Conservation (phyloP, 1,284 basidiomycete genomes). For the Ceratobasidium sp. region DNA sequence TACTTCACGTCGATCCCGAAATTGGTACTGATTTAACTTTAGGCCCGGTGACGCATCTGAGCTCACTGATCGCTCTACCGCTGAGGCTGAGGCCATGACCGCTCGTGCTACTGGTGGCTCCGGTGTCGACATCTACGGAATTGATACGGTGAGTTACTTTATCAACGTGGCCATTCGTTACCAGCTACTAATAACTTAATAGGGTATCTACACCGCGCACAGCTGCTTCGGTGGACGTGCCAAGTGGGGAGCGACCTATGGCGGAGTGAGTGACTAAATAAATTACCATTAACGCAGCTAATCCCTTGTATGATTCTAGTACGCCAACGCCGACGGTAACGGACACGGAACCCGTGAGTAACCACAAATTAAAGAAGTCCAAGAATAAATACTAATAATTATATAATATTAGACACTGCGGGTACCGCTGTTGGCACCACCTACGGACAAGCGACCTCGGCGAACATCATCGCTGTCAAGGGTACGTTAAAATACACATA, state of each 20-base stretch:
- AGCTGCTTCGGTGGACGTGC: conserved; percentile 71
- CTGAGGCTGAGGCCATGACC: neutral
- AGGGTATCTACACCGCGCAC: conserved; percentile 69
- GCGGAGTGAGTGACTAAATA: conserved; percentile 48
- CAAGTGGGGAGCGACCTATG: conserved; percentile 66
- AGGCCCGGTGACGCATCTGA: conserved; percentile 20
- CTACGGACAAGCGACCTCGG: conserved; percentile 96
- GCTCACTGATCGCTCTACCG: neutral
- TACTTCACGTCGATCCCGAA: neutral
- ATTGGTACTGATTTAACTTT: neutral
- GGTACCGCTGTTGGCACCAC: conserved; percentile 66
- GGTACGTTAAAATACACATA: conserved; percentile 1
- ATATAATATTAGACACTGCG: conserved; percentile 51
- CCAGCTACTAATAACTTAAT: neutral
- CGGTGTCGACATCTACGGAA: conserved; percentile 45
- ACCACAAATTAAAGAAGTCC: conserved; percentile 13
- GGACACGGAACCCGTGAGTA: conserved; percentile 47
- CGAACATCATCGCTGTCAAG: conserved; percentile 95
- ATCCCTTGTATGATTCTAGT: neutral
- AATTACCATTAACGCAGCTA: neutral
- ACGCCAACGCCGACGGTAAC: conserved; percentile 43
- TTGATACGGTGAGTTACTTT: conserved; percentile 43
- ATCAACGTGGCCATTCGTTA: neutral
- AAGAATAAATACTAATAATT: conserved; percentile 1
- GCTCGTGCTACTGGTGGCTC: conserved; percentile 13